A percentile compares a stretch with the other conserved stretches of the same genome.
These are phyloP conservation scores for Hygrophila difformis DNA, from an alignment of 257 asterid genomes.

Conservation along the genomic window DNA sequence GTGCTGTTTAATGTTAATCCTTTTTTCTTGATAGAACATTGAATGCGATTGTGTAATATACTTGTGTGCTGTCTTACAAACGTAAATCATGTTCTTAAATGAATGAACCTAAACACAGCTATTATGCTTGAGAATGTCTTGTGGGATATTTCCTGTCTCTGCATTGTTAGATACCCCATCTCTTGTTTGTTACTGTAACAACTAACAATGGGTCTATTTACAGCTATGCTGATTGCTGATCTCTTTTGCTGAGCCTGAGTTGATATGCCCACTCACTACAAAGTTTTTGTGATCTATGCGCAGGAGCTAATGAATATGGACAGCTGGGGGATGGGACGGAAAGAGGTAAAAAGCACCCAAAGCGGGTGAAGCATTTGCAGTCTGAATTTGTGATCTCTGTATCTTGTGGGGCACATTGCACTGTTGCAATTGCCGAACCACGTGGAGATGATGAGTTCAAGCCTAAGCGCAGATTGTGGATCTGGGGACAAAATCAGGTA, in stretches of 20 bases:
- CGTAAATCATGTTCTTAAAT: too few species aligned
- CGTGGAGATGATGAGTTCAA: conserved; percentile 75
- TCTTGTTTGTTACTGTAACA: neutral
- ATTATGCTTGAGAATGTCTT: too few species aligned
- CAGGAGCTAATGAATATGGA: conserved; percentile 95
- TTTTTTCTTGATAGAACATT: too few species aligned
- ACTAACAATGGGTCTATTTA: neutral
- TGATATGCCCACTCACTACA: neutral
- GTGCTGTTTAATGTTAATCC: too few species aligned
- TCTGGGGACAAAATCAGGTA: conserved; percentile 99
- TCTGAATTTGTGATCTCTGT: conserved; percentile 74
- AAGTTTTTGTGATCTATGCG: conserved; percentile 9
- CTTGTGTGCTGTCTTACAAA: too few species aligned
- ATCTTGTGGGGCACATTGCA: conserved; percentile 94
- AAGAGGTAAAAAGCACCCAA: conserved; percentile 60
- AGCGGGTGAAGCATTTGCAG: conserved; percentile 59
- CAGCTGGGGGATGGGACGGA: conserved; percentile 99
- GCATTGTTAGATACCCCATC: too few species aligned
- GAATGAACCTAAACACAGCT: too few species aligned
- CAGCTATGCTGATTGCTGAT: too few species aligned
- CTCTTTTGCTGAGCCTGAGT: too few species aligned
- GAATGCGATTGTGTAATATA: too few species aligned
- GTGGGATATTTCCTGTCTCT: too few species aligned
- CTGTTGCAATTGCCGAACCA: conserved; percentile 85
- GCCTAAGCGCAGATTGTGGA: conserved; percentile 77